Base-by-base conservation (phyloP, 169 alveolate genomes). In the Plasmodium adleri region DNA sequence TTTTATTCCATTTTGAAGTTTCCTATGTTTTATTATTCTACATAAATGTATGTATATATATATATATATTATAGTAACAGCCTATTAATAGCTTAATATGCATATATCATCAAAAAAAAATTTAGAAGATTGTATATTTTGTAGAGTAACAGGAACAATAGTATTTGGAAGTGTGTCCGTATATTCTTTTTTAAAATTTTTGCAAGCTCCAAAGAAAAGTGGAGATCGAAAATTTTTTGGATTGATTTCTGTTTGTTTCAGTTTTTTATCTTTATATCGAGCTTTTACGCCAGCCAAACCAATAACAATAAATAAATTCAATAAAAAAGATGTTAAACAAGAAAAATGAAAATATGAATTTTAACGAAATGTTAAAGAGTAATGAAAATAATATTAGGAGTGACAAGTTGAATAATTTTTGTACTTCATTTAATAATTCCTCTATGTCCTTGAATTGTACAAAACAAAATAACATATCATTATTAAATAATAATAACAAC, bases 101-200 rank as follows among this genome's bases (percentile, higher is more conserved):
- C 26, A 15, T 28, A 76, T 32, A 67, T 13, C 47, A 26, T 20
- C 68, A 6, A 56, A 63, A 43, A 50, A 64, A 49, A 64, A 83
- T 22, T 22, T 49, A 17, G 91, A 83, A 7, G 91, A 83, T 28
- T 83, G 91, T 43, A 54, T 83, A 24, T 83, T 83, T 26, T 83
- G 91, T 26, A 52, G 91, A 24, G 58, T 83, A 22, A 83, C 91
- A 10, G 91, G 91, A 22, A 83, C 91, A 3, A 17, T 83, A 52
- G 49, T 71, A 67, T 62, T 83, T 22, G 91, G 91, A 32, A 62
- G 91, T 54, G 72, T 83, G 24, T 83, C 91, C 17, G 15, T 50
- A 68, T 83, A 83, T 49, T 83, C 91, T 9, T 83, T 68, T 83
- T 47, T 83, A 45, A 83, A 83, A 39, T 83, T 62, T 83, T 68